Conservation (phyloP, 805 yeast species). For the Candida chilensis region DNA sequence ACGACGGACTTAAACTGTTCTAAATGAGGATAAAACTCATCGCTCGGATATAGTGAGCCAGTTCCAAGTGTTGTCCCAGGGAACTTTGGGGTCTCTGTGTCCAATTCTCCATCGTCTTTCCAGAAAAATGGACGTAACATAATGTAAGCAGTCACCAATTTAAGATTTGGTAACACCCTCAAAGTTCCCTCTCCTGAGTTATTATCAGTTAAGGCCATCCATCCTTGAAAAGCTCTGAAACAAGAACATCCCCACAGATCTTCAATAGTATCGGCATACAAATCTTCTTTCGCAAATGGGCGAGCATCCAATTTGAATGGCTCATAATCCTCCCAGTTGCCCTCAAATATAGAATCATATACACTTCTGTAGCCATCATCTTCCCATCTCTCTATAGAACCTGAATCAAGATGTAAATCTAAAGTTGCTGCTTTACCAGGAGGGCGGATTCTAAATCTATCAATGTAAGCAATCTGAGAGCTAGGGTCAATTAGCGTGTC, state of each 20-base stretch:
- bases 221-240: constrained; percentile 35
- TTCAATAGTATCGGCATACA: constrained; percentile 15
- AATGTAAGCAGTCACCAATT: constrained; percentile 24
- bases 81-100: constrained; percentile 18
- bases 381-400: constrained; percentile 37
- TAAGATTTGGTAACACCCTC: constrained; percentile 23
- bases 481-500: constrained; percentile 15
- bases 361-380: constrained; percentile 24
- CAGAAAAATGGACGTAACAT: constrained; percentile 29
- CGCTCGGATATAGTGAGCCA: constrained; percentile 18
- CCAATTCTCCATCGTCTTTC: constrained; percentile 18
- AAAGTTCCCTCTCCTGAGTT: constrained; percentile 30
- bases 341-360: constrained; percentile 24
- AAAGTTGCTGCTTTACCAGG: constrained; percentile 24
- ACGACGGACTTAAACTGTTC: constrained; percentile 16
- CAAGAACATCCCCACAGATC: no score
- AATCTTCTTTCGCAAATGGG: constrained; percentile 18
- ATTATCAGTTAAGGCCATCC: constrained; percentile 26
- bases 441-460: constrained; percentile 26
- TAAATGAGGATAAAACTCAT: constrained; percentile 24
- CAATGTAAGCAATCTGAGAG: constrained; percentile 28
- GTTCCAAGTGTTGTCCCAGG: constrained; percentile 28
- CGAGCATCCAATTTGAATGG: constrained; percentile 24
- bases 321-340: constrained; percentile 32
- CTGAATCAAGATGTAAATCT: constrained; percentile 30